These are phyloP conservation scores for Suillus weaverae DNA, from an alignment of 768 basidiomycete species.

Conservation along the genomic window DNA sequence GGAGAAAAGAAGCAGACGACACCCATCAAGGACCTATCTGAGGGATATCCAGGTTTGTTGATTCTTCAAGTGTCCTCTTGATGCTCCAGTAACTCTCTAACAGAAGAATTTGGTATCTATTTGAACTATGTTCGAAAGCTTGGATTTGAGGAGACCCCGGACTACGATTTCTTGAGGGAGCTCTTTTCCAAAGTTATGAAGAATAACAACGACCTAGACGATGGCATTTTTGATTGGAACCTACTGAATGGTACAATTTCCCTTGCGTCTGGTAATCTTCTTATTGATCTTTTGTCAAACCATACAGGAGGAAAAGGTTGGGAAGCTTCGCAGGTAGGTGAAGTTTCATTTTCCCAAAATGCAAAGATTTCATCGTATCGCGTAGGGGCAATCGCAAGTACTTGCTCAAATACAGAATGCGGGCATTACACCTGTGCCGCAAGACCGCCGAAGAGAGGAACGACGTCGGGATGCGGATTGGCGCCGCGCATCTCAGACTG, in stretches of 20 bases:
- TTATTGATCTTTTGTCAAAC: constrained; percentile 3
- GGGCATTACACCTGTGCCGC: constrained; percentile 42
- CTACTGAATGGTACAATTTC: constrained; percentile 66
- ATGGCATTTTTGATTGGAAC: constrained; percentile 97
- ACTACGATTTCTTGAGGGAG: constrained; percentile 97
- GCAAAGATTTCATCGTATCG: constrained; percentile 12
- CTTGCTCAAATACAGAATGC: constrained; percentile 64
- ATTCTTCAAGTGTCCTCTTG: constrained; percentile 1
- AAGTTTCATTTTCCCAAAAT: background rate
- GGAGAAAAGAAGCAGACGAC: constrained; percentile 99
- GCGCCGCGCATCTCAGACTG: constrained; percentile 59
- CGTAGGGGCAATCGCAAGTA: constrained; percentile 63
- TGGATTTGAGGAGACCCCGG: constrained; percentile 98
- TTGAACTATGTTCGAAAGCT: constrained; percentile 99
- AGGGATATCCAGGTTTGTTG: constrained; percentile 85
- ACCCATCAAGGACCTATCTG: constrained; percentile 94
- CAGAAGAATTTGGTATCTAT: constrained; percentile 98
- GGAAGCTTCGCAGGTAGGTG: constrained; percentile 77
- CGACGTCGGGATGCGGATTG: constrained; percentile 58
- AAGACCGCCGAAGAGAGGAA: constrained; percentile 63
- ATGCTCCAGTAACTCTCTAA: constrained; percentile 9
- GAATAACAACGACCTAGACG: constrained; percentile 87
- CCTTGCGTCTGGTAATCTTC: background rate
- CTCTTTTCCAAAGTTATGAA: constrained; percentile 93
- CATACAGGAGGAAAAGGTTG: constrained; percentile 84